Base-by-base conservation (phyloP, 495 filamentous ascomycete species). In the Xylaria palmicola region DNA sequence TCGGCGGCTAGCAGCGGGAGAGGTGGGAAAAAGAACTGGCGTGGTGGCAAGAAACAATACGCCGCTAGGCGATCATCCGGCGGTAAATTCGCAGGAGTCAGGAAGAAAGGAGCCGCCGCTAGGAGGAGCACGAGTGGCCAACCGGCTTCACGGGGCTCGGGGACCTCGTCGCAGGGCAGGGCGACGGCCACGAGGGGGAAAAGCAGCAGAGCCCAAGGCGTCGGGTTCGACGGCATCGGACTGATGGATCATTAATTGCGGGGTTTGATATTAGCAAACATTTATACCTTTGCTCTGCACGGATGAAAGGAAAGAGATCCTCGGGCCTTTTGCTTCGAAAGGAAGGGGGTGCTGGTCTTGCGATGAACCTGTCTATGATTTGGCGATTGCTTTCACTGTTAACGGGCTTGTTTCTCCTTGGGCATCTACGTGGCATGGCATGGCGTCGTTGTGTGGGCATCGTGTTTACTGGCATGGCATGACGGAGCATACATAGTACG, bases 71-170 rank as follows among this genome's bases (percentile, higher is more conserved):
- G 61, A 12, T 59, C 61, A n/a, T 67, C 64, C 20, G 71, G 62
- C 24, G 66, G 68, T 22, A 66, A 68, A 51, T 66, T 56, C 20
- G 53, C 58, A 29, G 73, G 76, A 19, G 66, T 74, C 40, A 63
- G 64, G 54, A 77, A 77, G 65, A 67, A 63, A 53, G 59, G 67
- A 1, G 44, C 39, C 52, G 40, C 65, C 1, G 19, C 40, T 22
- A 62, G 49, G 60, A 70, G 62, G 58, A 44, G 56, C 9, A 27
- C 58, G 7, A 47, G 26, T 41, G 48, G 63, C 12, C 53, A 66
- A n/a, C 52, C 60, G 20, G 58, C 63, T 3, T 63, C 67, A 5
- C 22, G 59, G 3, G 56, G 54, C 20, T 63, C 59, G 5, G 63
- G 63, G 22, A 40, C 39, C 19, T 37, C 52, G 17, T 40, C 51